Evolutionary conservation across 345 rosid genomes (phyloP).

Genomic region (Lepidium aucheri): DNA sequence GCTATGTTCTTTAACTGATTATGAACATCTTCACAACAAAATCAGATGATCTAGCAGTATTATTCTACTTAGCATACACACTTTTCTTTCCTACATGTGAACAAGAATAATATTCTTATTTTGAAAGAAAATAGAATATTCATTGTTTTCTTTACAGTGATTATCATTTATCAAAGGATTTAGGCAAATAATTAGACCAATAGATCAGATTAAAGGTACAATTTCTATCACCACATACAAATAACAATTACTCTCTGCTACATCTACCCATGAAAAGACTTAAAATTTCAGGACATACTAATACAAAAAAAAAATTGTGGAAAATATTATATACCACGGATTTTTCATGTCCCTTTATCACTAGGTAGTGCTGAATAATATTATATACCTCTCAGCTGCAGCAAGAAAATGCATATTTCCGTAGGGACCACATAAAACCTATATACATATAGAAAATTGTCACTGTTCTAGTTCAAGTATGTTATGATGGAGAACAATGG

Average conservation of each 20-base stretch:
- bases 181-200: background rate
- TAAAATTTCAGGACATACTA: background rate
- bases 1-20: background rate
- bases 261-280: background rate
- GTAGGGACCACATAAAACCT: slow-evolving; percentile 86
- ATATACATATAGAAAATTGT: background rate
- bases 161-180: background rate
- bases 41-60: background rate
- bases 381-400: slow-evolving; percentile 62
- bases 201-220: background rate
- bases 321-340: no score
- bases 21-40: background rate
- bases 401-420: slow-evolving; percentile 73
- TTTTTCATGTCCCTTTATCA: slow-evolving; percentile 8
- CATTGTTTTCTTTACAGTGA: background rate
- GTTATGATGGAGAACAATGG: background rate
- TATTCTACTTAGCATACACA: background rate
- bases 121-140: background rate
- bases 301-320: background rate
- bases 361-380: background rate
- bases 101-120: no score
- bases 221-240: background rate
- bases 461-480: background rate
- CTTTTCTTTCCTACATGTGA: background rate
- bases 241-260: background rate